These are phyloP conservation scores for Xanthoceras sorbifolium DNA, from an alignment of 345 rosid species.

Conservation along the genomic window DNA sequence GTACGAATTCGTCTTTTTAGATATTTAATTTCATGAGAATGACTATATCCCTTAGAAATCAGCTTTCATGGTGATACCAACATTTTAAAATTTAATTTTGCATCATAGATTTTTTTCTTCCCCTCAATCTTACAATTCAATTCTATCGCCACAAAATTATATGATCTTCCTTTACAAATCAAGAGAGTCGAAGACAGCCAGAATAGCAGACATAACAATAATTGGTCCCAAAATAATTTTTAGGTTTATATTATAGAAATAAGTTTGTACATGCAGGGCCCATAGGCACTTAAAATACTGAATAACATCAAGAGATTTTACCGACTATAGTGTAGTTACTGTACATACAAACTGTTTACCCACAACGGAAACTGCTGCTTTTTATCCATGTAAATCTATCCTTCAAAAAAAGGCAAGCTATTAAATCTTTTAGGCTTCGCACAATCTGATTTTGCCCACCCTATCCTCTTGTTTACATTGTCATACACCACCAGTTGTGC, in stretches of 20 bases:
- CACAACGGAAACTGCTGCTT: not conserved
- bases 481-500: slow-evolving; percentile 77
- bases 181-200: not conserved
- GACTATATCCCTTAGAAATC: too few species aligned
- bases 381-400: slow-evolving; percentile 16
- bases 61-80: too few species aligned
- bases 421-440: slow-evolving; percentile 36
- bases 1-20: too few species aligned
- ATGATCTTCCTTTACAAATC: not conserved
- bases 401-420: slow-evolving; percentile 41
- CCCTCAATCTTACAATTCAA: too few species aligned
- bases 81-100: too few species aligned
- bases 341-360: not conserved
- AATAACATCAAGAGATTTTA: not conserved
- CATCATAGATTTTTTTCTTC: too few species aligned
- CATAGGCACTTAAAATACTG: not conserved
- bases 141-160: too few species aligned
- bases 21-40: too few species aligned
- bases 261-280: not conserved
- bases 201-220: not conserved
- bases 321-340: not conserved
- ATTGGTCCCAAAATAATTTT: not conserved
- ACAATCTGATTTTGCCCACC: slow-evolving; percentile 74
- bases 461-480: slow-evolving; percentile 69
- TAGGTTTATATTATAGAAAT: not conserved